Conservation (phyloP, 2,329 filamentous ascomycete species). For the Reticulascus tulasneorum region DNA sequence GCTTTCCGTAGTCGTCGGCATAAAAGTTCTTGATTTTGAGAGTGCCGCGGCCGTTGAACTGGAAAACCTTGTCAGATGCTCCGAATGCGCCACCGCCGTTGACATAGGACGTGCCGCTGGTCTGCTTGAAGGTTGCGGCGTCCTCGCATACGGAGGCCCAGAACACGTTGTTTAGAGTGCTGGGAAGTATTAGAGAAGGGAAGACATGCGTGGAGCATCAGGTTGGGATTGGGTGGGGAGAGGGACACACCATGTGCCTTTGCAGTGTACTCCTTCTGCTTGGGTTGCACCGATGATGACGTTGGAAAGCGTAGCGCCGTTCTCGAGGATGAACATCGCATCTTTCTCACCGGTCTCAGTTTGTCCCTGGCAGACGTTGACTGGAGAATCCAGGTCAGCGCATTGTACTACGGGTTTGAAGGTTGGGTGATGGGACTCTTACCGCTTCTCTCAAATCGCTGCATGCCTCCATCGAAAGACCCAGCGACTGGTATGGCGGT, state of each 20-base stretch:
- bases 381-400: too few relatives aligned
- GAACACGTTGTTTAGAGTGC: constrained; percentile 40
- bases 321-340: constrained; percentile 34
- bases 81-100: constrained; percentile 37
- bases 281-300: constrained; percentile 40
- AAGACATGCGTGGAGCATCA: too few relatives aligned
- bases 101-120: constrained; percentile 28
- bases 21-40: constrained; percentile 36
- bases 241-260: constrained; percentile 26
- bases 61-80: constrained; percentile 39
- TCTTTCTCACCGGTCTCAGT: constrained; percentile 19
- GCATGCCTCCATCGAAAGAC: constrained; percentile 11
- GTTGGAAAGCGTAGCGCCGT: constrained; percentile 37
- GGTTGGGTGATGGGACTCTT: too few relatives aligned
- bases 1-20: constrained; percentile 41
- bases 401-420: too few relatives aligned
- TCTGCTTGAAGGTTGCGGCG: constrained; percentile 27
- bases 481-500: too few relatives aligned
- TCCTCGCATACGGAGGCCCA: constrained; percentile 41
- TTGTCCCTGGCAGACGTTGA: background rate
- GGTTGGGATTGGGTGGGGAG: too few relatives aligned
- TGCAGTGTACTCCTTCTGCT: constrained; percentile 39
- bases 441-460: constrained; percentile 33
- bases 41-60: constrained; percentile 42
- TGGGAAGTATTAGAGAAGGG: background rate